A percentile compares a stretch with the other conserved stretches of the same genome.
These are phyloP conservation scores for Nemania bipapillata DNA, from an alignment of 2,329 filamentous ascomycete genomes.

Conservation along the genomic window DNA sequence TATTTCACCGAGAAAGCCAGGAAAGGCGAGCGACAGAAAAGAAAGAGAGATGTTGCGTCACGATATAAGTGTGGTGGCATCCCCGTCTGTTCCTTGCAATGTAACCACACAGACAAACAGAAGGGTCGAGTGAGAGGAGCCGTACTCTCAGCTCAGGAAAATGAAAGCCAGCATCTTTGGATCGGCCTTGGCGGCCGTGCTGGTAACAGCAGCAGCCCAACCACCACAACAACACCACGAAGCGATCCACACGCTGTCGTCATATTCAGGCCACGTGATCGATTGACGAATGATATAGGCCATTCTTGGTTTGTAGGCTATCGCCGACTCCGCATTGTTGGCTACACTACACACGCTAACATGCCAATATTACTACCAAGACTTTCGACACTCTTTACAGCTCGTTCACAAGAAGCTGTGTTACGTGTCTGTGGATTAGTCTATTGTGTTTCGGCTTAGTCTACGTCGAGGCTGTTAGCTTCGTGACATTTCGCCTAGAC, in stretches of 20 bases:
- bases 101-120: neutral
- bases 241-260: neutral
- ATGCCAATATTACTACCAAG: conserved; percentile 34
- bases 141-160: no score
- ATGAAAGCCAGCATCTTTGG: conserved; percentile 2
- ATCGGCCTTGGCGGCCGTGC: neutral
- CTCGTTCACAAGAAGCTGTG: conserved; percentile 12
- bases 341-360: conserved; percentile 39
- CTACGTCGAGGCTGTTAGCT: conserved; percentile 23
- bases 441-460: conserved; percentile 13
- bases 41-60: neutral
- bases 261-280: conserved; percentile 35
- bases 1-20: neutral
- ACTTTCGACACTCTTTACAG: conserved; percentile 2
- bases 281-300: conserved; percentile 30
- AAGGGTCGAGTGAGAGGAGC: neutral
- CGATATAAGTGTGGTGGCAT: neutral
- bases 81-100: neutral
- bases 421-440: conserved; percentile 24
- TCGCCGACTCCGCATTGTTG: conserved; percentile 32
- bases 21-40: neutral
- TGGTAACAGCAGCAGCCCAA: neutral
- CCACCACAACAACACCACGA: neutral
- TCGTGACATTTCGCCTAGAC: conserved; percentile 19
- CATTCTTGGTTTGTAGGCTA: conserved; percentile 25